Evolutionary conservation across 1,139 yeast genomes (phyloP).

Genomic region (Saccharomyces hybrid): DNA sequence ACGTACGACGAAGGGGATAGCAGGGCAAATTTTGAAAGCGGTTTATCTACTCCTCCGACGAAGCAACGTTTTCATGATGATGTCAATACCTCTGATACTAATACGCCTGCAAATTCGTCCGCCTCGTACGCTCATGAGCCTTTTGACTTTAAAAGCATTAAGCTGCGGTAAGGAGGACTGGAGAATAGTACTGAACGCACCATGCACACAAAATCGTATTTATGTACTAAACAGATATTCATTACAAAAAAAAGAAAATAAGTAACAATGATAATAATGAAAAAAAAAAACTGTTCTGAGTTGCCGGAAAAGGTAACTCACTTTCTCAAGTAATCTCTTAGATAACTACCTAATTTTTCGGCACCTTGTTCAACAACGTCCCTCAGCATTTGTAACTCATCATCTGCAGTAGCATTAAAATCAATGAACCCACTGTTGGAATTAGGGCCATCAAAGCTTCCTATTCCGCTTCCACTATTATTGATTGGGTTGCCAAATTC

Average conservation of each 20-base stretch:
- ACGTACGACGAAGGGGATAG: too few species aligned
- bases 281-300: too few species aligned
- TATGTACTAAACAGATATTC: background rate
- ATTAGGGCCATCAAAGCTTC: conserved; percentile 6
- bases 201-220: background rate
- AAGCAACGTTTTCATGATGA: too few species aligned
- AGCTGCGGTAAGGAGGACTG: background rate
- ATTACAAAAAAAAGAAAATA: background rate
- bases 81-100: too few species aligned
- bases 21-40: too few species aligned
- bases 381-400: conserved; percentile 79
- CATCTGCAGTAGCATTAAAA: conserved; percentile 53
- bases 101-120: background rate
- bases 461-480: conserved; percentile 5
- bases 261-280: background rate
- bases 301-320: too few species aligned
- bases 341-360: conserved; percentile 69
- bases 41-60: too few species aligned
- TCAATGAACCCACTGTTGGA: conserved; percentile 42
- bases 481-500: conserved; percentile 31
- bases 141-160: background rate
- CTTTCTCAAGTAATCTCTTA: conserved; percentile 70
- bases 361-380: conserved; percentile 97
- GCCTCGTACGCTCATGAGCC: background rate
- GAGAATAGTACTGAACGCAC: background rate